Percentiles rank a stretch among this genome's conserved stretches.
phyloP scores from a whole-genome alignment of 768 basidiomycete species.

The Tricholomella constricta region DNA sequence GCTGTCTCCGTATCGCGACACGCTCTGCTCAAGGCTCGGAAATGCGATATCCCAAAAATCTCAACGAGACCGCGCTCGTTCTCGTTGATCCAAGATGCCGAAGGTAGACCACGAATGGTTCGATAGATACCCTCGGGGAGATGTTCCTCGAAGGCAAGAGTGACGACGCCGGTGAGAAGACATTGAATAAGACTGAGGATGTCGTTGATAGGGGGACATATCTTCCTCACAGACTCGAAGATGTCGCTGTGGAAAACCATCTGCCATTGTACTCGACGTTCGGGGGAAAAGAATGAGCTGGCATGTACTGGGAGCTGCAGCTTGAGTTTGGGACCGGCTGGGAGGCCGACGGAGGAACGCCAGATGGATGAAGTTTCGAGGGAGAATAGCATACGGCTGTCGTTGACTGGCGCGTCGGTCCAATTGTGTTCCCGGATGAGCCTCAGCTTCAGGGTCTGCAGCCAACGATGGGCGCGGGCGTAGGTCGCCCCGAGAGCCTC shows the following conservation, averaged over 20 bases:
- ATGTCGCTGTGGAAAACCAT: constrained; percentile 86
- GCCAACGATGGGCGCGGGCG: constrained; percentile 78
- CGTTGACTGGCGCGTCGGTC: constrained; percentile 58
- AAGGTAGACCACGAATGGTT: constrained; percentile 77
- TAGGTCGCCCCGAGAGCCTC: constrained; percentile 82
- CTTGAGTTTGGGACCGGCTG: constrained; percentile 72
- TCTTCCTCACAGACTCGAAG: constrained; percentile 69
- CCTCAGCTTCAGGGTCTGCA: constrained; percentile 59
- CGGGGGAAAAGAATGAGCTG: constrained; percentile 83
- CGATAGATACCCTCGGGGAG: constrained; percentile 69
- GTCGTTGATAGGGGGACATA: constrained; percentile 68
- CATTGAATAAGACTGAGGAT: constrained; percentile 71
- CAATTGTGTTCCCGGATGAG: constrained; percentile 73
- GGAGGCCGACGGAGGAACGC: constrained; percentile 74
- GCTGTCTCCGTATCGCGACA: constrained; percentile 70
- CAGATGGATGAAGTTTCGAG: constrained; percentile 79
- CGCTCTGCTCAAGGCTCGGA: constrained; percentile 69
- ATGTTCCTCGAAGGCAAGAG: constrained; percentile 73
- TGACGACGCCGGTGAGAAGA: constrained; percentile 71
- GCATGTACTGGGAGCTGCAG: constrained; percentile 78
- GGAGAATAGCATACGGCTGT: constrained; percentile 75
- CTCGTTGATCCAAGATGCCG: constrained; percentile 73
- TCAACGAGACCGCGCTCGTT: constrained; percentile 69
- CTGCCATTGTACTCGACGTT: constrained; percentile 84
- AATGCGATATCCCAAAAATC: constrained; percentile 74